phyloP scores from a whole-genome alignment of 495 filamentous ascomycete genomes.

The Cryomyces antarcticus region DNA sequence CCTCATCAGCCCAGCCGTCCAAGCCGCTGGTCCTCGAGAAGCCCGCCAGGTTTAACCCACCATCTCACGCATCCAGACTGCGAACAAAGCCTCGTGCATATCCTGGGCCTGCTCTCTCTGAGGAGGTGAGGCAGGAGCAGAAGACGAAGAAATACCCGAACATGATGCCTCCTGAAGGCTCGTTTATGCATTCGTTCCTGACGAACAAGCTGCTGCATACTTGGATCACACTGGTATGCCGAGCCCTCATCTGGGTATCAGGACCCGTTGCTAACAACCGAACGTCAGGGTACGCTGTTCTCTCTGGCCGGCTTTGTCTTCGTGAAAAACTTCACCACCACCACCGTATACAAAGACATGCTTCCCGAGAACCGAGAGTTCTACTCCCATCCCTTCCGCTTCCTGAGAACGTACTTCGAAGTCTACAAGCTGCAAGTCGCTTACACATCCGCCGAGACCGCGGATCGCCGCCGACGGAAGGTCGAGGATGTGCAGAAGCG shows the following conservation, averaged over 20 bases:
- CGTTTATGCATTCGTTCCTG: conserved; percentile 56
- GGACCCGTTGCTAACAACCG: neutral
- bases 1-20: neutral
- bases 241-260: neutral
- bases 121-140: conserved; percentile 38
- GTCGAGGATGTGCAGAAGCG: conserved; percentile 68
- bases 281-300: conserved; percentile 40
- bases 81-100: conserved; percentile 29
- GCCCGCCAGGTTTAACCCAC: conserved; percentile 66
- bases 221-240: conserved; percentile 54
- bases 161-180: conserved; percentile 57
- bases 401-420: conserved; percentile 32
- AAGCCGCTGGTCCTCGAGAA: conserved; percentile 50
- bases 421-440: conserved; percentile 51
- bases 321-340: conserved; percentile 45
- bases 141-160: conserved; percentile 52
- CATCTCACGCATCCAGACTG: conserved; percentile 53
- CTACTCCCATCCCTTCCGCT: conserved; percentile 40
- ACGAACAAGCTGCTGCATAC: conserved; percentile 51
- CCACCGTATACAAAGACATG: conserved; percentile 51
- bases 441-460: conserved; percentile 37
- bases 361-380: conserved; percentile 41
- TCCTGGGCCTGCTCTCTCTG: conserved; percentile 35
- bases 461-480: conserved; percentile 41
- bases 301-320: conserved; percentile 46